A percentile compares a stretch with the other conserved stretches of the same genome.
Evolutionary conservation across 2,329 filamentous ascomycete genomes (phyloP).

Genomic region (Penicillium crustosum): DNA sequence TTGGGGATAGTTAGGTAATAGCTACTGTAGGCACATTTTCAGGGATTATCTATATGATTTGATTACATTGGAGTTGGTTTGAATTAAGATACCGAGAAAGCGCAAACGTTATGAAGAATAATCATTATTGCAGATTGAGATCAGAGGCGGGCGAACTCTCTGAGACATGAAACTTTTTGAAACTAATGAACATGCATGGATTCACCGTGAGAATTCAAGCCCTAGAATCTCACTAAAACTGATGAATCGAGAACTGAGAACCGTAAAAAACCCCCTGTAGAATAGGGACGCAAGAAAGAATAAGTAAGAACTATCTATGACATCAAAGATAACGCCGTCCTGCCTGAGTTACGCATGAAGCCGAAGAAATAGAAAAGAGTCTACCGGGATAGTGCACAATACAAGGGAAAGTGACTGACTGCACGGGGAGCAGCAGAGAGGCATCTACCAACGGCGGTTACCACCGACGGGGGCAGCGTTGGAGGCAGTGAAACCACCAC

Average conservation of each 20-base stretch:
- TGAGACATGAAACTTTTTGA: constrained; percentile 20
- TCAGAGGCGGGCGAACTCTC: not conserved
- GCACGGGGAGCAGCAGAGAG: constrained; percentile 19
- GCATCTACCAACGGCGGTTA: constrained; percentile 57
- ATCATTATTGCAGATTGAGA: constrained; percentile 4
- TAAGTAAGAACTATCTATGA: constrained; percentile 39
- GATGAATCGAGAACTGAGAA: constrained; percentile 4
- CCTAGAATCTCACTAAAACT: constrained; percentile 6
- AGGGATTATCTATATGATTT: not conserved
- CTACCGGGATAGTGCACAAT: constrained; percentile 31
- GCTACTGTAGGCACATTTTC: not conserved
- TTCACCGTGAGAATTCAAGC: constrained; percentile 13
- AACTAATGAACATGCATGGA: constrained; percentile 22
- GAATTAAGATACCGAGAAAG: not conserved
- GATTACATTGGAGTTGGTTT: not conserved
- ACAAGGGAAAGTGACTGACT: constrained; percentile 27
- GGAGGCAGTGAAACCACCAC: constrained; percentile 54
- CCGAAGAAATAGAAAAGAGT: constrained; percentile 25
- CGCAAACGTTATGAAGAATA: not conserved
- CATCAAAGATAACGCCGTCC: constrained; percentile 40
- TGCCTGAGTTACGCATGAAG: constrained; percentile 37
- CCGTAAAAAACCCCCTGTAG: constrained; percentile 6
- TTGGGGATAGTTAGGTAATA: not conserved
- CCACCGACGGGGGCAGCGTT: constrained; percentile 59
- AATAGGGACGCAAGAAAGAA: constrained; percentile 12